phyloP scores from a whole-genome alignment of 2,329 filamentous ascomycete genomes.

The Xylaria multiplex region DNA sequence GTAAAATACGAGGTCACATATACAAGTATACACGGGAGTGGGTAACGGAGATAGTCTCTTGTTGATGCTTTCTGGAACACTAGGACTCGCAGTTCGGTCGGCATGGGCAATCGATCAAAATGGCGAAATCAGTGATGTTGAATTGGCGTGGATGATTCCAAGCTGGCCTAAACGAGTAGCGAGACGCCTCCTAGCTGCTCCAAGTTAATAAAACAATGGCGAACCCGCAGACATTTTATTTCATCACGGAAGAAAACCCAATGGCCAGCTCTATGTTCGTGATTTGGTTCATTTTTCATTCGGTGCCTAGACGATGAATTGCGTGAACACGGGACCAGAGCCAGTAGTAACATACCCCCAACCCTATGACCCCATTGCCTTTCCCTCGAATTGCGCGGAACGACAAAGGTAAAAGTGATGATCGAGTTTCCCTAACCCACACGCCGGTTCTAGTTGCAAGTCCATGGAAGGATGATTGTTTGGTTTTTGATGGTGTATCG shows the following conservation, averaged over 20 bases:
- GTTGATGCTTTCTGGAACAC: not conserved
- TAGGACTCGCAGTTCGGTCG: slow-evolving; percentile 9
- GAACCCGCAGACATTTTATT: slow-evolving; percentile 17
- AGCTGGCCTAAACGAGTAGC: slow-evolving; percentile 17
- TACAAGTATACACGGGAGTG: not conserved
- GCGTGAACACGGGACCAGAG: slow-evolving; percentile 50
- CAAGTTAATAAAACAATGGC: slow-evolving; percentile 18
- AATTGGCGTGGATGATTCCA: not conserved
- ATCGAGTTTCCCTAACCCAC: slow-evolving; percentile 51
- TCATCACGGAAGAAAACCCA: slow-evolving; percentile 29
- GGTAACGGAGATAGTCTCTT: not conserved
- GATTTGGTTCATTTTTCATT: slow-evolving; percentile 52
- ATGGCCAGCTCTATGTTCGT: slow-evolving; percentile 33
- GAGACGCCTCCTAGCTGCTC: slow-evolving; percentile 9
- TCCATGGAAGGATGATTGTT: slow-evolving; percentile 47
- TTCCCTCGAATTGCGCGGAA: slow-evolving; percentile 48
- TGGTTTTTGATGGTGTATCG: slow-evolving; percentile 45
- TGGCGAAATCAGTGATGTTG: not conserved
- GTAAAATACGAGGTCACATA: not conserved
- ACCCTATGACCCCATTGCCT: slow-evolving; percentile 48
- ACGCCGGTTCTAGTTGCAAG: slow-evolving; percentile 52
- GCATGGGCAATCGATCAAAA: slow-evolving; percentile 3
- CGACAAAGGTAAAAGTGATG: slow-evolving; percentile 50
- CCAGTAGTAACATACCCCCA: slow-evolving; percentile 45
- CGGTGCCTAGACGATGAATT: slow-evolving; percentile 50